Conservation (phyloP, 768 basidiomycete genomes). For the Gymnopilus junonius region DNA sequence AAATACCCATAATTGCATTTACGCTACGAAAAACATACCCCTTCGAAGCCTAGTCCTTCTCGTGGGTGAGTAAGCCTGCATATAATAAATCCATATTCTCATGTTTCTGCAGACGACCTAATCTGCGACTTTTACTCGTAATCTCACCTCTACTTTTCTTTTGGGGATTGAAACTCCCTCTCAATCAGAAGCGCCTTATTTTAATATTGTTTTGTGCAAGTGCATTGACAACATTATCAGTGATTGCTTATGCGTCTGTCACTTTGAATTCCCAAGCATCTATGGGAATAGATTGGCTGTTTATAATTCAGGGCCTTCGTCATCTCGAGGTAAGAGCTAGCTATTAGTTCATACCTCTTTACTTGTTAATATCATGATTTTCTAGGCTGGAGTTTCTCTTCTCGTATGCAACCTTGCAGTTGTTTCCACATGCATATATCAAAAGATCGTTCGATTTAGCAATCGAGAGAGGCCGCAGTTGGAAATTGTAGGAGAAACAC, state of each 20-base stretch:
- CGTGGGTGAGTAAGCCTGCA: background rate
- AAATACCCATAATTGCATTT: background rate
- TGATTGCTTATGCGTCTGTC: constrained; percentile 22
- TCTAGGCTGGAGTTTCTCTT: background rate
- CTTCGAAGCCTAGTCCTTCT: background rate
- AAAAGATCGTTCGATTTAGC: background rate
- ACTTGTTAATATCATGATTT: background rate
- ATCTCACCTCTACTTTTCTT: constrained; percentile 26
- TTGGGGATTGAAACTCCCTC: constrained; percentile 25
- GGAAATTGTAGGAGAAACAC: background rate
- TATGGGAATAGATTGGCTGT: background rate
- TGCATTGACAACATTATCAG: constrained; percentile 21
- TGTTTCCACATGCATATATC: constrained; percentile 3
- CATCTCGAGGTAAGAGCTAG: background rate
- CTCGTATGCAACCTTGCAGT: constrained; percentile 5
- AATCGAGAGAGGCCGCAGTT: background rate
- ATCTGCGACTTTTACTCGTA: constrained; percentile 6
- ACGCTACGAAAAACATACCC: background rate
- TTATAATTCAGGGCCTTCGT: background rate
- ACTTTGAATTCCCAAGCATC: constrained; percentile 9
- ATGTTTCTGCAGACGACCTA: background rate
- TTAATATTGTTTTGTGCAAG: constrained; percentile 26
- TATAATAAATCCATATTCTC: background rate
- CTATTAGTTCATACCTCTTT: background rate
- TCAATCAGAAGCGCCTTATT: constrained; percentile 23